phyloP scores from a whole-genome alignment of 768 basidiomycete genomes.

The Pleurotus djamor region DNA sequence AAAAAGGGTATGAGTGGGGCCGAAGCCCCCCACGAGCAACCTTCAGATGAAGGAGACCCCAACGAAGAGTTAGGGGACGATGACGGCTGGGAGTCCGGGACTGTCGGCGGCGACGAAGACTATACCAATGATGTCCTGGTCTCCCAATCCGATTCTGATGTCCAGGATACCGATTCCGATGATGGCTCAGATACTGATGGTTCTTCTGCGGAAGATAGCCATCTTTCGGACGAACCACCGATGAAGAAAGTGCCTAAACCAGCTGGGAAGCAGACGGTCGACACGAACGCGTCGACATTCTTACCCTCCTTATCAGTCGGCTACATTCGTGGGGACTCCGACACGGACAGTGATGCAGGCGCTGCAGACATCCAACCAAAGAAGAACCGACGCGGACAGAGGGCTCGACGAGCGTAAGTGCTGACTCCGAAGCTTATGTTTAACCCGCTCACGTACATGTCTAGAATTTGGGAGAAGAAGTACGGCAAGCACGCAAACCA shows the following conservation, averaged over 20 bases:
- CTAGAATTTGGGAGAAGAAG: slow-evolving; percentile 97
- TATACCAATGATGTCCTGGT: slow-evolving; percentile 31
- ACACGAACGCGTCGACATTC: slow-evolving; percentile 50
- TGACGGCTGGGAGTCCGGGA: slow-evolving; percentile 41
- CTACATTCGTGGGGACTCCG: slow-evolving; percentile 77
- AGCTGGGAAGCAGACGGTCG: background rate
- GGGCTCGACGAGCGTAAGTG: slow-evolving; percentile 90
- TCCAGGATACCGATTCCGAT: slow-evolving; percentile 20
- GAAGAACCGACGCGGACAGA: slow-evolving; percentile 91
- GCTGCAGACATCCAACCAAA: slow-evolving; percentile 50
- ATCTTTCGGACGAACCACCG: slow-evolving; percentile 19
- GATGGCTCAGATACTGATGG: slow-evolving; percentile 15
- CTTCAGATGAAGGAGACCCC: background rate
- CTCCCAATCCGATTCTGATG: slow-evolving; percentile 22
- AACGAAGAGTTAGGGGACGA: slow-evolving; percentile 23
- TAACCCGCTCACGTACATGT: slow-evolving; percentile 8
- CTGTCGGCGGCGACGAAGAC: slow-evolving; percentile 27
- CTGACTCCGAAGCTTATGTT: background rate
- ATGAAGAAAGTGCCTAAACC: slow-evolving; percentile 17
- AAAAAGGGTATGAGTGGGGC: too few relatives aligned
- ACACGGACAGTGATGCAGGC: slow-evolving; percentile 65
- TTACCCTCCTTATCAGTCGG: slow-evolving; percentile 88
- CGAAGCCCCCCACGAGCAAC: background rate
- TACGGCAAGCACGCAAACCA: slow-evolving; percentile 92
- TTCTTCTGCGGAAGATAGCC: slow-evolving; percentile 26